A percentile compares a stretch with the other conserved stretches of the same genome.
Conservation (phyloP, 768 basidiomycete species). For the Dacryopinax primogenitus region DNA sequence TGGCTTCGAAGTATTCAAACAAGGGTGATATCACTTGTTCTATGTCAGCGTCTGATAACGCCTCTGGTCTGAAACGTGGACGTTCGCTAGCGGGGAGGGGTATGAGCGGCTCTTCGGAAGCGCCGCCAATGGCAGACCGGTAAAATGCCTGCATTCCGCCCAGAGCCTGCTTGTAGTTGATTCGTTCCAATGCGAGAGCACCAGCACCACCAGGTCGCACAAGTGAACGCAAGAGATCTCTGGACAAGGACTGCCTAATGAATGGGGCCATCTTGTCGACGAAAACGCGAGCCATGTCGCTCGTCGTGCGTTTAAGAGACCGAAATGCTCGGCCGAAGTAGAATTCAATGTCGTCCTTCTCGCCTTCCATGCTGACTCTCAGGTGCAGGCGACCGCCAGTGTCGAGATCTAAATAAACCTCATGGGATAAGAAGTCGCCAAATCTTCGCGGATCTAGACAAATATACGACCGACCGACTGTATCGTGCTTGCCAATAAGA, state of each 20-base stretch:
- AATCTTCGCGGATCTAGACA: slow-evolving; percentile 83
- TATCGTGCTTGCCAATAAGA: slow-evolving; percentile 83
- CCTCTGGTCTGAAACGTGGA: slow-evolving; percentile 58
- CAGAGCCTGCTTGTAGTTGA: slow-evolving; percentile 85
- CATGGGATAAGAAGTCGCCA: slow-evolving; percentile 78
- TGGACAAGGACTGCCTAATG: slow-evolving; percentile 74
- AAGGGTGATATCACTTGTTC: slow-evolving; percentile 82
- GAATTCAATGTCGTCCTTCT: slow-evolving; percentile 95
- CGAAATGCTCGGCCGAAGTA: slow-evolving; percentile 95
- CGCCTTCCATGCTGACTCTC: slow-evolving; percentile 94
- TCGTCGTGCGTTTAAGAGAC: slow-evolving; percentile 80
- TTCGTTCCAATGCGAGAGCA: slow-evolving; percentile 33
- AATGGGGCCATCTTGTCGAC: slow-evolving; percentile 99
- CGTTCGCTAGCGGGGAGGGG: slow-evolving; percentile 64
- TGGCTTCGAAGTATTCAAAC: slow-evolving; percentile 94
- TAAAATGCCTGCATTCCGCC: slow-evolving; percentile 72
- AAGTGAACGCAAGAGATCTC: slow-evolving; percentile 59
- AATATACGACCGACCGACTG: slow-evolving; percentile 79
- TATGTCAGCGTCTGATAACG: slow-evolving; percentile 79
- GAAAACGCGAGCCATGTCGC: slow-evolving; percentile 90
- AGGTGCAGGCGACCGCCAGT: slow-evolving; percentile 71
- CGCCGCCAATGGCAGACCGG: slow-evolving; percentile 58
- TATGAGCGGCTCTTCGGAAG: slow-evolving; percentile 58
- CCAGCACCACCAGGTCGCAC: slow-evolving; percentile 36
- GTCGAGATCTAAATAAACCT: slow-evolving; percentile 85